A percentile compares a stretch with the other conserved stretches of the same genome.
These are phyloP conservation scores for Euphorbia peplus DNA, from an alignment of 345 rosid species.

Conservation along the genomic window DNA sequence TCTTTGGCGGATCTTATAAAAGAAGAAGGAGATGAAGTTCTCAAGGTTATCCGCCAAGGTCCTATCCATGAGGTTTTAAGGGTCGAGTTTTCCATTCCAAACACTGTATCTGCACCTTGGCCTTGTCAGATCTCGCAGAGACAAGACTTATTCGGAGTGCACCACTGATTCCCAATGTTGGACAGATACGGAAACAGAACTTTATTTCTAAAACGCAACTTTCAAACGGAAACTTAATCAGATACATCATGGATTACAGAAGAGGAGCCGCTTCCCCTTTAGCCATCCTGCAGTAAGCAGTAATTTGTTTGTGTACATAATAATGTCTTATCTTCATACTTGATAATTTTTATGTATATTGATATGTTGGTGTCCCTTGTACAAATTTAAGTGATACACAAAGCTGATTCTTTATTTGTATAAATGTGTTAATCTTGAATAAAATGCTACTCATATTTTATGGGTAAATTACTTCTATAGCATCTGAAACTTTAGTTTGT, in stretches of 20 bases:
- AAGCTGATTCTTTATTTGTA: neutral
- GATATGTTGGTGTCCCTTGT: neutral
- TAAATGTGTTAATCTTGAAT: neutral
- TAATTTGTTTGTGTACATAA: neutral
- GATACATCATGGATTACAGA: no score
- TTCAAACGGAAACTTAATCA: no score
- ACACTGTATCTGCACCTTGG: conserved; percentile 34
- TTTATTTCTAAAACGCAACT: no score
- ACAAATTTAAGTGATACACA: neutral
- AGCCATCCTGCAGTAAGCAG: neutral
- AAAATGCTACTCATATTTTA: neutral
- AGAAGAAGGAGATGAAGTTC: conserved; percentile 43
- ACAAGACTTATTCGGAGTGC: neutral
- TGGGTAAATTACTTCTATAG: no score
- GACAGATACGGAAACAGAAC: no score
- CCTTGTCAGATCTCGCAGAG: conserved; percentile 16
- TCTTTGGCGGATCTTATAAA: conserved; percentile 45
- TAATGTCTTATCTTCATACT: neutral
- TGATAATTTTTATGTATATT: neutral
- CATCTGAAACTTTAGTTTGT: no score
- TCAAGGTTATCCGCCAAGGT: conserved; percentile 55
- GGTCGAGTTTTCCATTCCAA: conserved; percentile 45
- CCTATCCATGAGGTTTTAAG: conserved; percentile 66
- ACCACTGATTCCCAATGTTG: no score
- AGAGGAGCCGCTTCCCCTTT: neutral